Evolutionary conservation across 2,329 filamentous ascomycete species (phyloP), one percentile per base, ranked within the genome.

Genomic region (Colletotrichum sp.): DNA sequence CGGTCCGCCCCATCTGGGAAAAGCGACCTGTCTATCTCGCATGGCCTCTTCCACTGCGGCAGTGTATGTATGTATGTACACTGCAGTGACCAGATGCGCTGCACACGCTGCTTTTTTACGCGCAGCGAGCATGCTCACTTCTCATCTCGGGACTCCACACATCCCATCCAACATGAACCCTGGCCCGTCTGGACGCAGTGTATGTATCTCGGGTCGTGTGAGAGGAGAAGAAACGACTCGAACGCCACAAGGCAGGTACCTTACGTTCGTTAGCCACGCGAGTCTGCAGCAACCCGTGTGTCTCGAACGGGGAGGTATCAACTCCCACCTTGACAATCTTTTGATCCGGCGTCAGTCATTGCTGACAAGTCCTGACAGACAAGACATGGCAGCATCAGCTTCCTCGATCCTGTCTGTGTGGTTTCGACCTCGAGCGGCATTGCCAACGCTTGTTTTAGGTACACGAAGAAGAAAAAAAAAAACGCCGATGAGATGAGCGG

Each of bases 191-290:
- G 36, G 24, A 12, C 24, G 26, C 10, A 30, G 34, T 28, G 21
- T 64, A 67, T 58, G 43, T 55, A 69, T 65, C 16, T 67, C 64
- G 57, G 63, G 43, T 73, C 43, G 73, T 72, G 64, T 60, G 73
- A 73, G 70, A 58, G 38, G 64, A 75, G 58, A 68, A 75, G 69
- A 75, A 67, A 64, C 52, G 57, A 75, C 63, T 18, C 2, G 15
- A 18, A 52, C 74, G 70, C 70, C 70, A 75, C 70, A 60, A 75
- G 73, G 73, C 74, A 76, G 74, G 74, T 73, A 73, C 74, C 34
- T 76, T 5, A 36, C 15, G 26, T 32, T 73, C 30, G 30, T 57
- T 73, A 74, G 64, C 70, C 74, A 74, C 70, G 70, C 74, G 70
- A 76, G 43, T 76, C 64, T 76, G 74, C 58, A 73, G 43, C 67